phyloP scores from a whole-genome alignment of 129 eudicot species.

The Saussurea involucrata region DNA sequence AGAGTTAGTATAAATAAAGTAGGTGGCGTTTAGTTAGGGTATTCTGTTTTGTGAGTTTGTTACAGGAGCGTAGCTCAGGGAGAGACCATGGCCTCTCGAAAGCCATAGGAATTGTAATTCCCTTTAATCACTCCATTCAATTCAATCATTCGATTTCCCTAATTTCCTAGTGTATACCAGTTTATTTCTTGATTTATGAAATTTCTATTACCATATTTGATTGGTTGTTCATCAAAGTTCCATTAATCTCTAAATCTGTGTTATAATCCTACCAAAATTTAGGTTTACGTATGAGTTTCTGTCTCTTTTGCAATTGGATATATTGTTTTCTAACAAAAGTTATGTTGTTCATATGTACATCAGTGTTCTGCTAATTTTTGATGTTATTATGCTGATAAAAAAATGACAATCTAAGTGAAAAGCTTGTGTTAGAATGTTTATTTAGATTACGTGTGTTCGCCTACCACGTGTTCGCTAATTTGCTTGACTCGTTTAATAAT shows the following conservation, averaged over 20 bases:
- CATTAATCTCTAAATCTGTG: background rate
- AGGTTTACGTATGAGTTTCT: slow-evolving; percentile 3
- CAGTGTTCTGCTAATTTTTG: no score
- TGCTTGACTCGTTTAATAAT: background rate
- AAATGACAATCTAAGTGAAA: background rate
- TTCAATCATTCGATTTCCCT: no score
- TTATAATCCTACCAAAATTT: background rate
- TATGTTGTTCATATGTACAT: background rate
- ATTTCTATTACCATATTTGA: no score
- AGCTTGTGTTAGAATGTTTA: background rate
- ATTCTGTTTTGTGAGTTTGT: no score
- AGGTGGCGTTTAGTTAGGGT: no score
- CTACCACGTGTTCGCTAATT: background rate
- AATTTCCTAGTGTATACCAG: no score
- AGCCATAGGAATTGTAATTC: no score
- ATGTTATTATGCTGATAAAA: background rate
- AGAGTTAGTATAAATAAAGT: no score
- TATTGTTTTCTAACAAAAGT: background rate
- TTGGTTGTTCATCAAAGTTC: background rate
- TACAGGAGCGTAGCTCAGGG: no score
- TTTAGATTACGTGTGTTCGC: slow-evolving; percentile 4
- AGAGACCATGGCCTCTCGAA: no score
- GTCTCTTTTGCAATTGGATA: slow-evolving; percentile 15
- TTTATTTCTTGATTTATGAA: no score
- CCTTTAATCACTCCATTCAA: no score